Percentiles rank a stretch among this genome's conserved stretches.
phyloP scores from a whole-genome alignment of 192 early-diverging fungal species.

The Ambispora gerdemannii region DNA sequence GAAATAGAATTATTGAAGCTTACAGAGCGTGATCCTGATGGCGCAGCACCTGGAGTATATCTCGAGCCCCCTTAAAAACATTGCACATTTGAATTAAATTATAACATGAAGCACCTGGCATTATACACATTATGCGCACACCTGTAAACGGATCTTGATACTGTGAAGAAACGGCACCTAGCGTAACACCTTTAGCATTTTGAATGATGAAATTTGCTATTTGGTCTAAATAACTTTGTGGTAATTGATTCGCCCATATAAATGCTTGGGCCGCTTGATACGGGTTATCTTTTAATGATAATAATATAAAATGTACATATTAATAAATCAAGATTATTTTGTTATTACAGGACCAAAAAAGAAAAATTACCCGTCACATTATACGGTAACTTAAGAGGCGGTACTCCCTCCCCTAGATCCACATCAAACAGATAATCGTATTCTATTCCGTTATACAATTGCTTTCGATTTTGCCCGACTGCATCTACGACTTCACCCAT shows the following conservation, averaged over 20 bases:
- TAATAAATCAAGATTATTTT: too few relatives aligned
- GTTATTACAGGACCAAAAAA: too few relatives aligned
- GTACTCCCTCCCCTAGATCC: conserved; percentile 79
- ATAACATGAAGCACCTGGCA: background rate
- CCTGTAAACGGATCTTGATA: conserved; percentile 57
- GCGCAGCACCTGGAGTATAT: conserved; percentile 53
- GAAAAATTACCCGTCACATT: conserved; percentile 76
- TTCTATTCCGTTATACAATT: conserved; percentile 78
- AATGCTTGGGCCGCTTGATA: conserved; percentile 92
- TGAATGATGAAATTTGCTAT: conserved; percentile 91
- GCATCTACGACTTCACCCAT: conserved; percentile 94
- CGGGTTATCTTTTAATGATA: conserved; percentile 72
- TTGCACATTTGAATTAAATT: background rate
- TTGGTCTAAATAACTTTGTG: conserved; percentile 84
- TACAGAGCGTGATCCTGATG: conserved; percentile 26
- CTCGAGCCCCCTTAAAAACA: conserved; percentile 44
- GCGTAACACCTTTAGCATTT: conserved; percentile 67
- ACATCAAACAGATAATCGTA: conserved; percentile 99
- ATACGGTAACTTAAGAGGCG: conserved; percentile 89
- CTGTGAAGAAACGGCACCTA: conserved; percentile 43
- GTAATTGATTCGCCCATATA: conserved; percentile 73
- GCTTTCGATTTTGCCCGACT: conserved; percentile 69
- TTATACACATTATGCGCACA: background rate
- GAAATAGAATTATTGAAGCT: background rate
- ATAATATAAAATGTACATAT: conserved; percentile 11